Percentiles rank a stretch among this genome's conserved stretches.
phyloP scores from a whole-genome alignment of 768 basidiomycete genomes.

The Podaxis sp. region DNA sequence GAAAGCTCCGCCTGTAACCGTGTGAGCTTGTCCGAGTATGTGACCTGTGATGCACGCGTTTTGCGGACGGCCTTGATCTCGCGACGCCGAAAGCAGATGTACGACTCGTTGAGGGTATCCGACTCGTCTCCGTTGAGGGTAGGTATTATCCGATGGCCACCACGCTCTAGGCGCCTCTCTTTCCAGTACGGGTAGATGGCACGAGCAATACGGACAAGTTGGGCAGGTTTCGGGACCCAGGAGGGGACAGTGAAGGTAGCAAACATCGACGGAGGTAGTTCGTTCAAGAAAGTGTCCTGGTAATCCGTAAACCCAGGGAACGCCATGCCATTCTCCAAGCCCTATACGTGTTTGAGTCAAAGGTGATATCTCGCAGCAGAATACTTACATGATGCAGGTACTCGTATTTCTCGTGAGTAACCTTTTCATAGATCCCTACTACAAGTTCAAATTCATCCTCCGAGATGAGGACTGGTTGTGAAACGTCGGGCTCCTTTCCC shows the following conservation, averaged over 20 bases:
- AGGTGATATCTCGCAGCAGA: background rate
- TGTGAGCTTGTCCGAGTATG: constrained; percentile 83
- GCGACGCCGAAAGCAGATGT: constrained; percentile 94
- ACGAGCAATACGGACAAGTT: constrained; percentile 66
- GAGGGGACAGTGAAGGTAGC: constrained; percentile 64
- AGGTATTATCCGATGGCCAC: constrained; percentile 85
- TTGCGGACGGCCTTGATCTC: constrained; percentile 94
- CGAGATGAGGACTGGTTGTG: constrained; percentile 59
- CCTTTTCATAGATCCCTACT: constrained; percentile 91
- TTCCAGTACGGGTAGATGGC: constrained; percentile 88
- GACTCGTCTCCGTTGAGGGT: constrained; percentile 86
- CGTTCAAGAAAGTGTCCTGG: constrained; percentile 59
- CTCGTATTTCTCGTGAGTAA: constrained; percentile 85
- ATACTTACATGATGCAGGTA: constrained; percentile 82
- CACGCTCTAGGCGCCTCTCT: constrained; percentile 72
- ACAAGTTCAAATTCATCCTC: constrained; percentile 95
- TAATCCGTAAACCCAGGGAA: constrained; percentile 75
- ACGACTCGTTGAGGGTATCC: constrained; percentile 87
- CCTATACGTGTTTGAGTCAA: constrained; percentile 30
- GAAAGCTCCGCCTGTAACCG: constrained; percentile 76
- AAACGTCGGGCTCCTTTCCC: constrained; percentile 76
- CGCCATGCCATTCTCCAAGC: constrained; percentile 59
- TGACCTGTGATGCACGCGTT: constrained; percentile 86
- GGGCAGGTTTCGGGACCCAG: constrained; percentile 60
- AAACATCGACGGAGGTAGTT: constrained; percentile 59